These are phyloP conservation scores for Fusarium sororula DNA, from an alignment of 2,329 filamentous ascomycete species.

Conservation along the genomic window DNA sequence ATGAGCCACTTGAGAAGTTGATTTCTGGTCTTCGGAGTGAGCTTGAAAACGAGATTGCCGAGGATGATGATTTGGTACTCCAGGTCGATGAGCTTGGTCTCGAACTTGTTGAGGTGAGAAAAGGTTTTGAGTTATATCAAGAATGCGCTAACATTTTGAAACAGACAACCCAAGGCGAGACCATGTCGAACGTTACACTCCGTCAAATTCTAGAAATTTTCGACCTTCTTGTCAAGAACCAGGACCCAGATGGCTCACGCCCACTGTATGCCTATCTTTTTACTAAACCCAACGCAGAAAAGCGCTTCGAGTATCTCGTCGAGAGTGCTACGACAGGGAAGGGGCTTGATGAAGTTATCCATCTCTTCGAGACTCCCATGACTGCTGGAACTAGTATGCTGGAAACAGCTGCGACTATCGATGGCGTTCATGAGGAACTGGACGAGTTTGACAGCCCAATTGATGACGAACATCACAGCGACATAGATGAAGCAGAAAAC, in stretches of 20 bases:
- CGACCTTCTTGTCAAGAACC: constrained; percentile 55
- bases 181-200: constrained; percentile 50
- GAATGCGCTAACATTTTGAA: constrained; percentile 38
- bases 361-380: constrained; percentile 48
- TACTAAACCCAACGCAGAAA: constrained; percentile 51
- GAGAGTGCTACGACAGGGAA: constrained; percentile 55
- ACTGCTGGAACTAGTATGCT: constrained; percentile 21
- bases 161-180: constrained; percentile 49
- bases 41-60: constrained; percentile 55
- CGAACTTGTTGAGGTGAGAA: constrained; percentile 61
- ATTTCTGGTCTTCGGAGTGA: constrained; percentile 57
- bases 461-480: constrained; percentile 32
- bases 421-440: constrained; percentile 34
- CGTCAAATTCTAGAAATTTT: constrained; percentile 55
- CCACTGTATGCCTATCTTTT: constrained; percentile 55
- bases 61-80: constrained; percentile 60
- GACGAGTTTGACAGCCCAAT: constrained; percentile 40
- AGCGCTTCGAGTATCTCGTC: constrained; percentile 51
- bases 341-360: constrained; percentile 53
- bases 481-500: constrained; percentile 17
- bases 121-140: not conserved
- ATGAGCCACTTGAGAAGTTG: constrained; percentile 56
- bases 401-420: constrained; percentile 23
- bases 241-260: constrained; percentile 51
- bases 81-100: constrained; percentile 62